Percentiles rank a stretch among this genome's conserved stretches.
Evolutionary conservation across 495 filamentous ascomycete species (phyloP).

Genomic region (Lasiosphaeria ovina): DNA sequence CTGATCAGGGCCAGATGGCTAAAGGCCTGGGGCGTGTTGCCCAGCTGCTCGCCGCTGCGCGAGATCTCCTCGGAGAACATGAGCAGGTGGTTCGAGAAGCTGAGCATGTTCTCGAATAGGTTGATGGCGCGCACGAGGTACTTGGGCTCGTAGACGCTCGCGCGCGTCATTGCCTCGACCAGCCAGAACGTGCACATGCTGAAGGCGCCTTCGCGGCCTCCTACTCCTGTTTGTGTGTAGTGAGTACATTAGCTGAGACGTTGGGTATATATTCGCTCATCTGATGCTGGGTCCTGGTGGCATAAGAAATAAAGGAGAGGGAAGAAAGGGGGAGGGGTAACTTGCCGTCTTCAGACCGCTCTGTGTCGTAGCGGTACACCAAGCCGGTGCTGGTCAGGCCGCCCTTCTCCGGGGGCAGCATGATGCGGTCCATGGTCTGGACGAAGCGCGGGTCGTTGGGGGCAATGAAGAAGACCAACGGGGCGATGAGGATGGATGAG

Average conservation of each 20-base stretch:
- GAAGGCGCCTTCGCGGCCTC: constrained; percentile 71
- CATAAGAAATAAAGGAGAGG: background rate
- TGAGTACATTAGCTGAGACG: background rate
- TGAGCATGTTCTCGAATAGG: constrained; percentile 71
- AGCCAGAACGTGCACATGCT: constrained; percentile 79
- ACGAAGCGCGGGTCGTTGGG: constrained; percentile 71
- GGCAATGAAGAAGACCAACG: constrained; percentile 71
- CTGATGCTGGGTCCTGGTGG: too few relatives aligned
- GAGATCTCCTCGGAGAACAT: constrained; percentile 79
- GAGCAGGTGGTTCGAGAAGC: constrained; percentile 67
- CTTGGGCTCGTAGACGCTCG: constrained; percentile 60
- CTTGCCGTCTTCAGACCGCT: constrained; percentile 63
- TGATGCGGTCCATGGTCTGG: constrained; percentile 65
- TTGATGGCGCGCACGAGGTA: constrained; percentile 62
- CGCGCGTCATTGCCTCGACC: constrained; percentile 70
- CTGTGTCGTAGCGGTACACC: constrained; percentile 68
- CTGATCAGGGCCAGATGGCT: constrained; percentile 69
- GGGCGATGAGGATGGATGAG: constrained; percentile 68
- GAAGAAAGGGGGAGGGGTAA: constrained; percentile 2
- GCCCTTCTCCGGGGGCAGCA: constrained; percentile 66
- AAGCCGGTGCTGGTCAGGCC: constrained; percentile 68
- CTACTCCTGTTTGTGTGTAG: constrained; percentile 52
- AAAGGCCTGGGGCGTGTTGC: constrained; percentile 74
- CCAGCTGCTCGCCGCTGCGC: constrained; percentile 64
- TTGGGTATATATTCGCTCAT: background rate